These are phyloP conservation scores for Lentinula aciculospora DNA, from an alignment of 768 basidiomycete genomes.

Conservation along the genomic window DNA sequence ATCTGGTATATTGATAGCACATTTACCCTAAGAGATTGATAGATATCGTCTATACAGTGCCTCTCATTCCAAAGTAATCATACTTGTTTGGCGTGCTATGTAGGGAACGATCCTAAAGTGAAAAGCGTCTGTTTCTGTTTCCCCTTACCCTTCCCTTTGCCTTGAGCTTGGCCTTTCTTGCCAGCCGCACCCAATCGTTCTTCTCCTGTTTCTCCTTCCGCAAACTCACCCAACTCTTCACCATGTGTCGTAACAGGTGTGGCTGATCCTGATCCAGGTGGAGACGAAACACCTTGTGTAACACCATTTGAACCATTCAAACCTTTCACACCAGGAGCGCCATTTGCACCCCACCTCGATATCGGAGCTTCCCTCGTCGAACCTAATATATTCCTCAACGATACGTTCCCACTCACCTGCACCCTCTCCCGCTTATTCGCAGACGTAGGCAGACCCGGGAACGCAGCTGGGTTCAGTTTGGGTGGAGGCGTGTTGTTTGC, in stretches of 20 bases:
- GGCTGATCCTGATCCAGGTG: neutral
- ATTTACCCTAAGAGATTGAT: too few relatives aligned
- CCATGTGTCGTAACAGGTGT: neutral
- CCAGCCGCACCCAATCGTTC: constrained; percentile 7
- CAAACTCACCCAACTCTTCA: neutral
- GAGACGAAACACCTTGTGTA: neutral
- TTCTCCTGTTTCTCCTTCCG: neutral
- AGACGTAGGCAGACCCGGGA: constrained; percentile 64
- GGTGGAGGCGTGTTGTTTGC: constrained; percentile 27
- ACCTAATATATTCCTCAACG: constrained; percentile 63
- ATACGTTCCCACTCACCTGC: constrained; percentile 55
- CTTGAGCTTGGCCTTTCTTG: constrained; percentile 45
- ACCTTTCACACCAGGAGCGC: neutral
- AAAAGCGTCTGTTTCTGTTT: constrained; percentile 86
- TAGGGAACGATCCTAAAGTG: constrained; percentile 20
- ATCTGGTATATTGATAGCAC: too few relatives aligned
- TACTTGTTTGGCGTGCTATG: neutral
- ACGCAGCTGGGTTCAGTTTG: constrained; percentile 47
- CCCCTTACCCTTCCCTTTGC: constrained; percentile 69
- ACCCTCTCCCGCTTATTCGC: constrained; percentile 33
- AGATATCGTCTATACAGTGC: too few relatives aligned
- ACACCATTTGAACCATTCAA: too few relatives aligned
- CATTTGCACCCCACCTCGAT: constrained; percentile 33
- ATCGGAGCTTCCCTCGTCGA: constrained; percentile 26
- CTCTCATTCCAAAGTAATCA: too few relatives aligned